Evolutionary conservation across 176 grass and related monocot species (phyloP).

Genomic region (Saccharum officinarum): DNA sequence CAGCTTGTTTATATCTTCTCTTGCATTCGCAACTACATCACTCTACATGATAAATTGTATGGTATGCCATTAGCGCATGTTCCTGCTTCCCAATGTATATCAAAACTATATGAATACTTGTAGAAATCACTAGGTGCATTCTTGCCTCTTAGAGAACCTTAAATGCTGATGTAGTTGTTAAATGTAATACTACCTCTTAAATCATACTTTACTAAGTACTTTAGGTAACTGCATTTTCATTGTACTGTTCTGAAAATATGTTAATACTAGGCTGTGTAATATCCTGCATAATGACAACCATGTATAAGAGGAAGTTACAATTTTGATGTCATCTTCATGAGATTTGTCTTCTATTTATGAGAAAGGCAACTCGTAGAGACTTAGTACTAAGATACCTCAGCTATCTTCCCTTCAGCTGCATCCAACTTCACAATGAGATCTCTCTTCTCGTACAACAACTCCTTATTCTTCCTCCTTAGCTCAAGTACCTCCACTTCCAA

Average conservation of each 20-base stretch:
- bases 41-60: constrained; percentile 50
- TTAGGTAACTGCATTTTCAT: not conserved
- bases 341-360: not conserved
- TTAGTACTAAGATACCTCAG: constrained; percentile 58
- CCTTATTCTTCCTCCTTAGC: constrained; percentile 89
- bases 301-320: not conserved
- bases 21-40: constrained; percentile 63
- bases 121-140: constrained; percentile 12
- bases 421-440: constrained; percentile 86
- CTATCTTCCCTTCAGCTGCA: constrained; percentile 75
- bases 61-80: constrained; percentile 19
- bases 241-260: not conserved
- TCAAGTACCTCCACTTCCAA: constrained; percentile 88
- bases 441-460: constrained; percentile 89
- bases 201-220: constrained; percentile 6
- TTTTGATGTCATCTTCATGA: not conserved
- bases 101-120: not conserved
- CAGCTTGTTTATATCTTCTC: constrained; percentile 77
- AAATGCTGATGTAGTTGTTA: constrained; percentile 23
- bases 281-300: not conserved
- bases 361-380: not conserved
- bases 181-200: constrained; percentile 1
- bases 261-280: not conserved
- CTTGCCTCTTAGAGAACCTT: not conserved
- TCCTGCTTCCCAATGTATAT: not conserved